These are phyloP conservation scores for Neocucurbitaria cava DNA, from an alignment of 2,329 filamentous ascomycete species.

Conservation along the genomic window DNA sequence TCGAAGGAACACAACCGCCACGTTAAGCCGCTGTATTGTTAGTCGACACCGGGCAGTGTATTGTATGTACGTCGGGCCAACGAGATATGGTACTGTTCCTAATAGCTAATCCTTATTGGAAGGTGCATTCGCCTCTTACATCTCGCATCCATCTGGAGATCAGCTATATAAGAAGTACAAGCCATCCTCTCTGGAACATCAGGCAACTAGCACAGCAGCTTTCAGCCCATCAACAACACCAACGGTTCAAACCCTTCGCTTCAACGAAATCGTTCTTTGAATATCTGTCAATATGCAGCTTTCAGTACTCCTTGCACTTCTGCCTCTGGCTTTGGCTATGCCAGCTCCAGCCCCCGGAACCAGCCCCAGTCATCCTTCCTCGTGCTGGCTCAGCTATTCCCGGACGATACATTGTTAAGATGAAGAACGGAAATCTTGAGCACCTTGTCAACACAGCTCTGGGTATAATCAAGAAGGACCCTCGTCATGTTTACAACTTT, in stretches of 20 bases:
- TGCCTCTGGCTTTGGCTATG: conserved; percentile 46
- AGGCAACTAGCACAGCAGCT: conserved; percentile 39
- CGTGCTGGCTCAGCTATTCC: conserved; percentile 47
- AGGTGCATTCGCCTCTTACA: conserved; percentile 32
- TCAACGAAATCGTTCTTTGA: conserved; percentile 17
- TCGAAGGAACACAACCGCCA: conserved; percentile 32
- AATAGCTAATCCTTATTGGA: conserved; percentile 37
- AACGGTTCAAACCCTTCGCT: conserved; percentile 19
- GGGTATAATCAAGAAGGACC: conserved; percentile 32
- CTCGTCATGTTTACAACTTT: conserved; percentile 47
- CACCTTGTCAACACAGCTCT: conserved; percentile 36
- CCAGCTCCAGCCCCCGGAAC: conserved; percentile 1
- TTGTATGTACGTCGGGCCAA: conserved; percentile 22
- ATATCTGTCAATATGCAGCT: conserved; percentile 48
- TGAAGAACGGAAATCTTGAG: conserved; percentile 48
- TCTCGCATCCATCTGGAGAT: conserved; percentile 13
- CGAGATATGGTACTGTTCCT: conserved; percentile 19
- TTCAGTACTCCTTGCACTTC: conserved; percentile 46
- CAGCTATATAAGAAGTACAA: conserved; percentile 40
- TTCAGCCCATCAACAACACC: conserved; percentile 27
- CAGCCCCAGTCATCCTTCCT: conserved; percentile 50
- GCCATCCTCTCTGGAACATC: conserved; percentile 15
- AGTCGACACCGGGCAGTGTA: conserved; percentile 18
- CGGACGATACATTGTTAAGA: conserved; percentile 56
- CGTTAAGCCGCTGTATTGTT: conserved; percentile 28